A percentile compares a stretch with the other conserved stretches of the same genome.
Conservation (phyloP, 2,329 filamentous ascomycete species). For the Fusarium metavorans region DNA sequence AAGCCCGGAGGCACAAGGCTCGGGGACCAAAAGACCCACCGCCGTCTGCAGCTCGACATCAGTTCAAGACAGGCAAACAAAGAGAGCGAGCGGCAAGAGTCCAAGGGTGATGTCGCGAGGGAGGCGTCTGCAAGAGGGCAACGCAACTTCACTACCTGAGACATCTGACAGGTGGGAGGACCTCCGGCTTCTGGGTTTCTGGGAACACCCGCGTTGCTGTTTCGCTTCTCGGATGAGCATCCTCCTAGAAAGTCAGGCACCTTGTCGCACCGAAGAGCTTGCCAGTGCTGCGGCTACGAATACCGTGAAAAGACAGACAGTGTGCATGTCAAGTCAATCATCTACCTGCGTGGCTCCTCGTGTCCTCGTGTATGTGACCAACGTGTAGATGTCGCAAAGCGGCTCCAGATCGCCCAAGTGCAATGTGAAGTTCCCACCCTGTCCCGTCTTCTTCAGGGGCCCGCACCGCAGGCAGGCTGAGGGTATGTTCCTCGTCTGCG, state of each 20-base stretch:
- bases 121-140: conserved; percentile 1
- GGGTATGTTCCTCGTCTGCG: conserved; percentile 12
- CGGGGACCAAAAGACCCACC: background rate
- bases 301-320: background rate
- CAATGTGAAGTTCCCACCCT: conserved; percentile 11
- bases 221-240: conserved; percentile 6
- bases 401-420: conserved; percentile 4
- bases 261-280: conserved; percentile 21
- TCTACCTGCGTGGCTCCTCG: background rate
- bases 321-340: background rate
- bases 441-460: background rate
- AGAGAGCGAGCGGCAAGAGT: background rate
- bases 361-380: conserved; percentile 3
- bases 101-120: background rate
- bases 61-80: background rate
- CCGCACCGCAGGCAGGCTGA: conserved; percentile 3
- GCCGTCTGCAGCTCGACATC: conserved; percentile 7
- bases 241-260: conserved; percentile 24
- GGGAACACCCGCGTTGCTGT: conserved; percentile 10
- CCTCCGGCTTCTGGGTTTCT: conserved; percentile 13
- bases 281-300: background rate
- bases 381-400: conserved; percentile 7
- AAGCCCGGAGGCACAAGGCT: background rate
- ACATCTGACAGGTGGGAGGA: conserved; percentile 9
- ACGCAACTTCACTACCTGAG: conserved; percentile 7